Evolutionary conservation across 2,329 filamentous ascomycete species (phyloP).

Genomic region (Xylariaceae sp.): DNA sequence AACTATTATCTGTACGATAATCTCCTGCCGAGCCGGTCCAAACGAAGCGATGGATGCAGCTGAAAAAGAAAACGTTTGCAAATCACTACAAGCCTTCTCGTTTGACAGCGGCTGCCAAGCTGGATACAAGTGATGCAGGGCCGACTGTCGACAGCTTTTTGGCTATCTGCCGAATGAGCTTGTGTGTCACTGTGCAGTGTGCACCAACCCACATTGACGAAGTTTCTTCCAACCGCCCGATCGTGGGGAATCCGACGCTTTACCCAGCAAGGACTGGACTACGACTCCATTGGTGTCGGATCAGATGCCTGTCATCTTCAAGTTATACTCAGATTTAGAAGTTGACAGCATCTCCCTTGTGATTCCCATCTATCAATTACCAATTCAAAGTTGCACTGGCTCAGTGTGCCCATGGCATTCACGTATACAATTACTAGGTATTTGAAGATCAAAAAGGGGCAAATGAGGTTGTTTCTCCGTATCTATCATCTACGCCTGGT

Average conservation of each 20-base stretch:
- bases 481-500: too few relatives aligned
- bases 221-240: conserved; percentile 17
- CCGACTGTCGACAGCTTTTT: neutral
- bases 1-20: neutral
- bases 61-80: conserved; percentile 8
- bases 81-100: conserved; percentile 9
- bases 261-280: conserved; percentile 10
- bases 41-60: conserved; percentile 17
- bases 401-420: too few relatives aligned
- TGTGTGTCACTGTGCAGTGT: neutral
- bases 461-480: too few relatives aligned
- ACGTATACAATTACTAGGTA: too few relatives aligned
- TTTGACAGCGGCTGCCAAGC: conserved; percentile 6
- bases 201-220: conserved; percentile 12
- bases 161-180: conserved; percentile 15
- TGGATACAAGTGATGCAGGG: too few relatives aligned
- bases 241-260: conserved; percentile 20
- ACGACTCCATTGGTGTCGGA: too few relatives aligned
- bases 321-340: conserved; percentile 4
- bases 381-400: too few relatives aligned
- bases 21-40: neutral
- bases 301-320: neutral
- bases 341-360: too few relatives aligned
- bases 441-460: too few relatives aligned
- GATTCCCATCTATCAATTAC: too few relatives aligned